Percentiles rank a stretch among this genome's conserved stretches.
These are phyloP conservation scores for Amphicarpaea edgeworthii DNA, from an alignment of 306 rosid genomes.

Conservation along the genomic window DNA sequence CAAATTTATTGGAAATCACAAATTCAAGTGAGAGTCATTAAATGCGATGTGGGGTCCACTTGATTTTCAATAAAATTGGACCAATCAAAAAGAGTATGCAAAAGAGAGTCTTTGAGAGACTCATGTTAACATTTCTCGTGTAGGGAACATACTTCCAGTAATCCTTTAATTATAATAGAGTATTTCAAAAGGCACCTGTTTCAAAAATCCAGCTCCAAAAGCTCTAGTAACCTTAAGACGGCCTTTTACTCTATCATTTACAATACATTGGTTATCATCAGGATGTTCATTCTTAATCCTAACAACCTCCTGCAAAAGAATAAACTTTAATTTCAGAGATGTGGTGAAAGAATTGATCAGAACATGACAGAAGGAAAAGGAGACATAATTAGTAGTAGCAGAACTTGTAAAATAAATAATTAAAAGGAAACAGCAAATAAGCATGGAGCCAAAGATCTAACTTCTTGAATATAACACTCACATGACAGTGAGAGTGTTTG, in stretches of 20 bases:
- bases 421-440: conserved; percentile 10
- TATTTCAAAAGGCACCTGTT: conserved; percentile 64
- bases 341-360: conserved; percentile 35
- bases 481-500: neutral
- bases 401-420: conserved; percentile 22
- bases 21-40: too few relatives aligned
- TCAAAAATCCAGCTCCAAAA: conserved; percentile 92
- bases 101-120: too few relatives aligned
- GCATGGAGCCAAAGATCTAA: conserved; percentile 5
- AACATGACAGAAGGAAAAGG: conserved; percentile 28
- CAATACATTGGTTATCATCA: conserved; percentile 80
- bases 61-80: too few relatives aligned
- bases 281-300: conserved; percentile 92
- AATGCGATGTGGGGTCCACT: too few relatives aligned
- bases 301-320: conserved; percentile 69
- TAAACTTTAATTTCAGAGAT: conserved; percentile 28
- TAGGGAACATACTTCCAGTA: too few relatives aligned
- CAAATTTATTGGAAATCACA: too few relatives aligned
- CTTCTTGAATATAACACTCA: neutral
- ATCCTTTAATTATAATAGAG: too few relatives aligned
- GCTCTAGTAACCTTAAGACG: conserved; percentile 95
- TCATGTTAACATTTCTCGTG: too few relatives aligned
- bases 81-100: too few relatives aligned
- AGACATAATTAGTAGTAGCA: neutral
- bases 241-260: conserved; percentile 91